phyloP scores from a whole-genome alignment of 768 basidiomycete genomes.

The Boletus rufocinnamomeus region DNA sequence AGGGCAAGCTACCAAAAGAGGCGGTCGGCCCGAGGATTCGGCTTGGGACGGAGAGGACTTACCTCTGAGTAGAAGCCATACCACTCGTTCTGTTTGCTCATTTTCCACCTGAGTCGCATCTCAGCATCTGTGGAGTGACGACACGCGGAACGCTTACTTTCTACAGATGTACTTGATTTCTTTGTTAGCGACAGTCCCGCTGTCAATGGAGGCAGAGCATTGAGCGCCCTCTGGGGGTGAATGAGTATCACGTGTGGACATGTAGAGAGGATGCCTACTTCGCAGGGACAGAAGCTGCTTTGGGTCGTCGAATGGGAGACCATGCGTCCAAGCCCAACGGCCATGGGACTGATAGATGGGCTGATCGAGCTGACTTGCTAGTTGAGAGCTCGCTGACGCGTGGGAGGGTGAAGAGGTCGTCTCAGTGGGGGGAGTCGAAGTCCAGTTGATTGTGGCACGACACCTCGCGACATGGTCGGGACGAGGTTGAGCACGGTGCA shows the following conservation, averaged over 20 bases:
- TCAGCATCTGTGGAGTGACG: neutral
- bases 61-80: slow-evolving; percentile 44
- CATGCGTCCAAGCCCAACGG: slow-evolving; percentile 34
- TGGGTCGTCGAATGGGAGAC: slow-evolving; percentile 29
- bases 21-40: slow-evolving; percentile 6
- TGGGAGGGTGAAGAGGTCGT: neutral
- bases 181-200: slow-evolving; percentile 30
- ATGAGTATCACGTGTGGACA: slow-evolving; percentile 6
- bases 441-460: slow-evolving; percentile 33
- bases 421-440: slow-evolving; percentile 1
- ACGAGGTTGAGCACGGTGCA: slow-evolving; percentile 19
- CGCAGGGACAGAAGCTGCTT: slow-evolving; percentile 28
- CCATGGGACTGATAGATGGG: slow-evolving; percentile 37
- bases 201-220: slow-evolving; percentile 41
- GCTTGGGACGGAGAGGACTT: slow-evolving; percentile 20
- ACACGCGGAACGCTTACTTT: slow-evolving; percentile 30
- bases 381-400: slow-evolving; percentile 2
- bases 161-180: slow-evolving; percentile 40
- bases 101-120: slow-evolving; percentile 34
- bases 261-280: slow-evolving; percentile 18
- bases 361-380: slow-evolving; percentile 18
- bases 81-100: slow-evolving; percentile 36
- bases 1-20: slow-evolving; percentile 46
- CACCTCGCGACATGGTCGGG: slow-evolving; percentile 27
- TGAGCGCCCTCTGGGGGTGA: slow-evolving; percentile 36